Evolutionary conservation across 148 eudicot genomes (phyloP).

Genomic region (Spergularia marina): DNA sequence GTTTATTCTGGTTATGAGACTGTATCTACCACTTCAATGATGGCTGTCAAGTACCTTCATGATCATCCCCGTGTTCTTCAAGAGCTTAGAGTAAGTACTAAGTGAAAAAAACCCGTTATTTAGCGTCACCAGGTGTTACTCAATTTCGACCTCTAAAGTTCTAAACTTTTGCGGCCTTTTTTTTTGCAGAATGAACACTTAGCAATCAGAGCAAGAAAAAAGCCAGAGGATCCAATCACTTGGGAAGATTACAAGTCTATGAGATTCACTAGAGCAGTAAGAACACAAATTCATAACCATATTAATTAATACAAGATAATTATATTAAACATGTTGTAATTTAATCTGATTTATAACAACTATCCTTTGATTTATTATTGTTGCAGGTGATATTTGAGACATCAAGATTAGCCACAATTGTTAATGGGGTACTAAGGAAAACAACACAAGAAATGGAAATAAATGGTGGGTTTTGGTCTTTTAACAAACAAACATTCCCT

Average conservation of each 20-base stretch:
- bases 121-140: too few species aligned
- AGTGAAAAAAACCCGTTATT: too few species aligned
- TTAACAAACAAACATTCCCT: background rate
- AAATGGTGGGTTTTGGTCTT: slow-evolving; percentile 55
- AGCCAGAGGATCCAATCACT: slow-evolving; percentile 67
- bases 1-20: slow-evolving; percentile 98
- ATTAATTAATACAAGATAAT: background rate
- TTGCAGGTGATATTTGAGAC: slow-evolving; percentile 94
- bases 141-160: background rate
- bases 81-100: slow-evolving; percentile 66
- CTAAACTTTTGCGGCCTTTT: background rate
- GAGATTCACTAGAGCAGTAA: slow-evolving; percentile 93
- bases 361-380: background rate
- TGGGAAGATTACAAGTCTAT: slow-evolving; percentile 88
- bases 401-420: slow-evolving; percentile 93
- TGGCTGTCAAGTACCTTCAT: slow-evolving; percentile 98
- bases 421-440: slow-evolving; percentile 94
- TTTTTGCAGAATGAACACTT: slow-evolving; percentile 72
- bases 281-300: slow-evolving; percentile 16
- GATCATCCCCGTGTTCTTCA: slow-evolving; percentile 91
- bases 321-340: background rate
- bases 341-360: background rate
- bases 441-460: slow-evolving; percentile 92
- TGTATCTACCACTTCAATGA: slow-evolving; percentile 98
- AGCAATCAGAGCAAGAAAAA: slow-evolving; percentile 73